These are phyloP conservation scores for Pythium phragmiticola DNA, from an alignment of 352 stramenopile genomes.

Conservation along the genomic window DNA sequence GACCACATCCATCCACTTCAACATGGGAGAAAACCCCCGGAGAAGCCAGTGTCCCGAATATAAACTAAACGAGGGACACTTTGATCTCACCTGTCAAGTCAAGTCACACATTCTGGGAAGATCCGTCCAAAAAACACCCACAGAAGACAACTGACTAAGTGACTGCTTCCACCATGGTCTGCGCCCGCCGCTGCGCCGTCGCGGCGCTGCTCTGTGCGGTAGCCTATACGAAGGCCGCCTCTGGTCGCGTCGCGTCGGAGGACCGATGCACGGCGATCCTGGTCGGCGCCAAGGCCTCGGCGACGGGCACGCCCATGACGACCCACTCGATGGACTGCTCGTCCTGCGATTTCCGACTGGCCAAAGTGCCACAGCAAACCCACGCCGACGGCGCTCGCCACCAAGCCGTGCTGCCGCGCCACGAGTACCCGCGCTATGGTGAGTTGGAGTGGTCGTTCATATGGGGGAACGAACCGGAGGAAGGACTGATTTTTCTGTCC, in stretches of 20 bases:
- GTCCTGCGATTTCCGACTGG: slow-evolving; percentile 81
- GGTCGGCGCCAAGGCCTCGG: slow-evolving; percentile 70
- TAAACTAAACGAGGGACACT: not conserved
- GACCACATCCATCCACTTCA: not conserved
- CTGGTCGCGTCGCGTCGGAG: slow-evolving; percentile 9
- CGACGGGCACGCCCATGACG: slow-evolving; percentile 68
- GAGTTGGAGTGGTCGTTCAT: not conserved
- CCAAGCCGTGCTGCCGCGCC: slow-evolving; percentile 53
- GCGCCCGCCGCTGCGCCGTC: no score
- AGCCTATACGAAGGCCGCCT: not conserved
- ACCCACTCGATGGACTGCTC: slow-evolving; percentile 85
- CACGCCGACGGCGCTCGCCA: slow-evolving; percentile 43
- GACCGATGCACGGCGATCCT: slow-evolving; percentile 82
- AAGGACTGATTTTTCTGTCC: not conserved
- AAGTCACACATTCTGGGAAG: not conserved
- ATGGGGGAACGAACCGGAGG: not conserved
- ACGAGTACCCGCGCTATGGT: slow-evolving; percentile 82
- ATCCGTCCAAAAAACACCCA: not conserved
- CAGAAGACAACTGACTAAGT: not conserved
- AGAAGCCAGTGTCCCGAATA: not conserved
- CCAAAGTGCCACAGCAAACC: slow-evolving; percentile 64
- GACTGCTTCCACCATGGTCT: not conserved
- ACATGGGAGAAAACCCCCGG: not conserved
- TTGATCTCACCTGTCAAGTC: not conserved
- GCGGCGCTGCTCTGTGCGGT: not conserved